Evolutionary conservation across 1,284 basidiomycete genomes (phyloP), one percentile per base, ranked within the genome.

Genomic region (Cryptococcus jaspeensis): DNA sequence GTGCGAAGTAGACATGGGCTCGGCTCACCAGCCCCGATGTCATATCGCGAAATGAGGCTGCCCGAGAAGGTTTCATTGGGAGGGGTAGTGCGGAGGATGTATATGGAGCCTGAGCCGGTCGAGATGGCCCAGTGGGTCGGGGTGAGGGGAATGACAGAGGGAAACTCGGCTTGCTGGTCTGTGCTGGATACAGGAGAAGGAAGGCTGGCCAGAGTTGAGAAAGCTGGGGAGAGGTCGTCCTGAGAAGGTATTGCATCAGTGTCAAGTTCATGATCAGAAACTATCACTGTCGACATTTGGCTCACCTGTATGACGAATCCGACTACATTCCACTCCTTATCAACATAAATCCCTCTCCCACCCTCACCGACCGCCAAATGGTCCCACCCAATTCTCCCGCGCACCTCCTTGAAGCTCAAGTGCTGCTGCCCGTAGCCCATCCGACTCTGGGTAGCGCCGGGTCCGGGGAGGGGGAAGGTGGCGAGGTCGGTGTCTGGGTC

Each of bases 331-430:
- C 84, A 83, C 9, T 85, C 81, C 35, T 80, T 79, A 67, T 93
- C 90, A 35, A 94, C 77, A 68, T 91, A 95, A 15, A 87, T 74
- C 1, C 62, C 61, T 52, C 81, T 80, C 7, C 79, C 78, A 23
- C 80, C 77, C 7, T 69, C 64, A 11, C 82, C 82, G 0, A 85
- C 76, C 11, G 81, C 75, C 2, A 95, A 81, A 70, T 94, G 92
- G 66, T 95, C 92, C 77, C 92, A 89, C 35, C 85, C 82, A 46
- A 94, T 91, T 42, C 92, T 81, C 60, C 85, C 87, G 69, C 89
- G 85, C 38, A 92, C 86, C 70, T 95, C 90, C 50, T 70, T 70
- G 61, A 74, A 76, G 12, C 65, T 64, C 12, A 75, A 61, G 42
- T 66, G 66, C 41, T 72, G 68, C 0, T 56, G 48, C 38, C 53